phyloP scores from a whole-genome alignment of 768 basidiomycete genomes.

The Kondoa subrosea region DNA sequence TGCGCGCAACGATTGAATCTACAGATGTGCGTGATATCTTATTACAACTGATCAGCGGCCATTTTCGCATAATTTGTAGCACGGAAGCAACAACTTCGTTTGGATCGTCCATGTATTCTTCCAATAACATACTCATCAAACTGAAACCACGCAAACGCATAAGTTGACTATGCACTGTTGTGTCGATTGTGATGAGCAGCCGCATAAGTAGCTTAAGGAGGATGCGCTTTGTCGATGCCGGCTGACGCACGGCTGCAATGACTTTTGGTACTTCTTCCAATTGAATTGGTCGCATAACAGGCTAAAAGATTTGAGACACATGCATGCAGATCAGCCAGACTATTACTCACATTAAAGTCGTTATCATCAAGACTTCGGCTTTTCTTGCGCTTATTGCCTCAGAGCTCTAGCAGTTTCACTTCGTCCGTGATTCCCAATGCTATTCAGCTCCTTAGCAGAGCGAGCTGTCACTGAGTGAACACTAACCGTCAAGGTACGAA shows the following conservation, averaged over 20 bases:
- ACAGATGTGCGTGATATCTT: too few relatives aligned
- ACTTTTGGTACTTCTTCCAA: slow-evolving; percentile 77
- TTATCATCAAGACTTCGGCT: slow-evolving; percentile 82
- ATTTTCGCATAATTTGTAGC: slow-evolving; percentile 36
- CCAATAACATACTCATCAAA: slow-evolving; percentile 72
- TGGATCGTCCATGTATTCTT: slow-evolving; percentile 56
- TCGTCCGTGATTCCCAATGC: slow-evolving; percentile 90
- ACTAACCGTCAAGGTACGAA: slow-evolving; percentile 70
- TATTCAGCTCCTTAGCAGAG: slow-evolving; percentile 30
- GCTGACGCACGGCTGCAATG: slow-evolving; percentile 76
- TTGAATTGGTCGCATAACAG: slow-evolving; percentile 54
- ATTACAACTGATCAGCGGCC: slow-evolving; percentile 72
- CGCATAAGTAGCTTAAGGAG: slow-evolving; percentile 66
- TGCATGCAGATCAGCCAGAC: background rate
- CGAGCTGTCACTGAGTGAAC: background rate
- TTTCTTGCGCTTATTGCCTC: slow-evolving; percentile 76
- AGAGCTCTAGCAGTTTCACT: slow-evolving; percentile 60
- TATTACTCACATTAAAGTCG: slow-evolving; percentile 58
- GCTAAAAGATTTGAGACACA: slow-evolving; percentile 37
- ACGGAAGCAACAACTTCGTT: slow-evolving; percentile 49
- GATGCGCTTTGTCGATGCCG: slow-evolving; percentile 56
- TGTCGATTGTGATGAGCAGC: slow-evolving; percentile 67
- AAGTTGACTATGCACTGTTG: slow-evolving; percentile 57
- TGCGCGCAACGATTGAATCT: slow-evolving; percentile 50
- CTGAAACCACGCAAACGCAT: slow-evolving; percentile 86